Conservation (phyloP, 306 rosid species). For the Purshia tridentata region DNA sequence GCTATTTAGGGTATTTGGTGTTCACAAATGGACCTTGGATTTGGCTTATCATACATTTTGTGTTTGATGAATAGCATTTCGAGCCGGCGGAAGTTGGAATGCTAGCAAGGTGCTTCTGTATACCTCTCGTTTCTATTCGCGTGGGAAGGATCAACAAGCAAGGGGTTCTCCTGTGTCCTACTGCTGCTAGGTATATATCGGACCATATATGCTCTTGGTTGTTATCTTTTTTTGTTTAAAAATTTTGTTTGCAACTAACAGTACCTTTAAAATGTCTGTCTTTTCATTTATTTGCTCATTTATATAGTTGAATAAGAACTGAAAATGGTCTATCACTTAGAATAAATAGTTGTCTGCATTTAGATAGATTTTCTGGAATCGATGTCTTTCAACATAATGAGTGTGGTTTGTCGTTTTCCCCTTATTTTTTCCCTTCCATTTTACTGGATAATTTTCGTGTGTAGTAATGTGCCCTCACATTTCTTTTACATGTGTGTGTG, state of each 20-base stretch:
- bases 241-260: neutral
- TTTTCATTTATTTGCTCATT: neutral
- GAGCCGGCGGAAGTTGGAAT: slow-evolving; percentile 95
- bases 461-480: neutral
- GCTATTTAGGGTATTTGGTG: slow-evolving; percentile 5
- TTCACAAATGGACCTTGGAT: neutral
- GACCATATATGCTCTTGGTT: neutral
- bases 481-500: no score
- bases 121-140: slow-evolving; percentile 92
- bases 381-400: neutral
- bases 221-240: slow-evolving; percentile 5
- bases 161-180: slow-evolving; percentile 66
- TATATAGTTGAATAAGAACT: neutral
- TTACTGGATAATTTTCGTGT: neutral
- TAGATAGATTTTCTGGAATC: neutral
- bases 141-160: slow-evolving; percentile 80
- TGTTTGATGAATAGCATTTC: slow-evolving; percentile 67
- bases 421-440: neutral
- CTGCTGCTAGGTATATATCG: slow-evolving; percentile 58
- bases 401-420: neutral
- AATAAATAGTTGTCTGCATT: neutral
- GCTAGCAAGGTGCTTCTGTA: slow-evolving; percentile 95
- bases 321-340: neutral
- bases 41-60: neutral
- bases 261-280: neutral